These are phyloP conservation scores for Malbranchea cinnamomea DNA, from an alignment of 2,329 filamentous ascomycete species.

Conservation along the genomic window DNA sequence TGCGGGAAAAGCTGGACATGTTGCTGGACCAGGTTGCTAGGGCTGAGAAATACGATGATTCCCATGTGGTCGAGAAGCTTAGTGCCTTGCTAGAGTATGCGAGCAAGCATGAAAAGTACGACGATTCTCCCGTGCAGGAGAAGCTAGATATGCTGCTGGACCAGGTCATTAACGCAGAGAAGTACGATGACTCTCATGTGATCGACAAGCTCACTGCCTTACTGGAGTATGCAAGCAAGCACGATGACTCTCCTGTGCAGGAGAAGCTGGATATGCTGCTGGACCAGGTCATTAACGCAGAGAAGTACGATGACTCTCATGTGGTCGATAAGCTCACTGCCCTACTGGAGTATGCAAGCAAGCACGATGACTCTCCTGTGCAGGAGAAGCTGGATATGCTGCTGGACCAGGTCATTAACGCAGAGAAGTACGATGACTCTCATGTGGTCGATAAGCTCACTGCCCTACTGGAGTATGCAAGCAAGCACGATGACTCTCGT, in stretches of 20 bases:
- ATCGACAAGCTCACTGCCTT: constrained; percentile 44
- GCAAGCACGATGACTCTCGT: constrained; percentile 46
- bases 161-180: constrained; percentile 33
- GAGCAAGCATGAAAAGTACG: constrained; percentile 47
- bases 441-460: constrained; percentile 46
- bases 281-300: constrained; percentile 2
- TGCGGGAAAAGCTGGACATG: constrained; percentile 44
- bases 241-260: constrained; percentile 44
- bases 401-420: constrained; percentile 18
- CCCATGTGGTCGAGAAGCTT: constrained; percentile 44
- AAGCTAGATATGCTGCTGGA: constrained; percentile 37
- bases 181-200: constrained; percentile 48
- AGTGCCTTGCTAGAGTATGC: constrained; percentile 25
- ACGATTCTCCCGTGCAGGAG: constrained; percentile 42
- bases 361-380: constrained; percentile 46
- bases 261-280: constrained; percentile 41
- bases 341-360: constrained; percentile 34
- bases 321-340: constrained; percentile 45
- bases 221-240: constrained; percentile 39
- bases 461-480: constrained; percentile 29
- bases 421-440: constrained; percentile 46
- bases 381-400: constrained; percentile 44
- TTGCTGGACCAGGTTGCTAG: constrained; percentile 23
- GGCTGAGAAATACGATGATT: constrained; percentile 53
- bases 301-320: constrained; percentile 45